Evolutionary conservation across 1,284 basidiomycete genomes (phyloP), one percentile per base, ranked within the genome.

Genomic region (Erythrobasidium hasegawianum): DNA sequence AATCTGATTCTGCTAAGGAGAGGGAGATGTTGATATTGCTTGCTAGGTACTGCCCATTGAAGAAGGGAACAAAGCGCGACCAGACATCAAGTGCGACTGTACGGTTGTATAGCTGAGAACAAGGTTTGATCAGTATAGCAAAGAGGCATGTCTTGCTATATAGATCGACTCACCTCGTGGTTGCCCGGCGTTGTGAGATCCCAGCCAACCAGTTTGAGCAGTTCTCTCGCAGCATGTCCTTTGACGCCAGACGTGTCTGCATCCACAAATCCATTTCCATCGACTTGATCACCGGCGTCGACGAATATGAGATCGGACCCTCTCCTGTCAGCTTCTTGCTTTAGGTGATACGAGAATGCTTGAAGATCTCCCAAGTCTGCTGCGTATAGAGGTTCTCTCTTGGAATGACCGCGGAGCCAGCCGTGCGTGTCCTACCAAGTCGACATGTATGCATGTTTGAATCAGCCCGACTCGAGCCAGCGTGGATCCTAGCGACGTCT

Each of bases 131-230:
- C 2, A 33, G 26, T 14, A 10, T 16, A 38, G 18, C 11, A 39
- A 55, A 55, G 7, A 54, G 22, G 52, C 24, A 54, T 18, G 54
- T 56, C 54, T n/a, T 39, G 24, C n/a, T n/a, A n/a, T n/a, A n/a
- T n/a, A n/a, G n/a, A n/a, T n/a, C n/a, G n/a, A 68, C 75, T 72
- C 11, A 76, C 68, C 55, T 75, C 74, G 68, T 75, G 74, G 56
- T 75, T 75, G n/a, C 74, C 74, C 8, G 71, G 68, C 11, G 72
- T 73, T 14, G 69, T 64, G 24, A 75, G 33, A 59, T 75, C 73
- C 70, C 71, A 73, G 2, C 72, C 69, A 53, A 75, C 62, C 14
- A 68, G n/a, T 16, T 49, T 9, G 54, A 73, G 70, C 45, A 71
- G 47, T n/a, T 59, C 24, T 39, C 72, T 70, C 0, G 72, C 73